Evolutionary conservation across 306 rosid species (phyloP).

Genomic region (Cicer chorassanicum): DNA sequence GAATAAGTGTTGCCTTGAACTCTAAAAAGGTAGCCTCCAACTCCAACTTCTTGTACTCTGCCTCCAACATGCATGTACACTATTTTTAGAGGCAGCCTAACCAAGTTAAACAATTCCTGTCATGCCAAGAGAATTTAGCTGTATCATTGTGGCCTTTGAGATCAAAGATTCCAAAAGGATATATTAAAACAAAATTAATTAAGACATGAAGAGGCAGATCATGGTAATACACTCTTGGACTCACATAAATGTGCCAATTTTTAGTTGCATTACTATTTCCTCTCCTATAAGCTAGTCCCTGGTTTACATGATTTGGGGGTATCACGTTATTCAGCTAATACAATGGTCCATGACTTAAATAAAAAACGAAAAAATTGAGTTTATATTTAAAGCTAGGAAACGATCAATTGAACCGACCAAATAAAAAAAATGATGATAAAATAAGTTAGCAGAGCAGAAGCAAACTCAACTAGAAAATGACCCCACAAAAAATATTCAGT

Average conservation of each 20-base stretch:
- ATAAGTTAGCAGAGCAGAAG: background rate
- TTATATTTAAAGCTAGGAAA: constrained; percentile 31
- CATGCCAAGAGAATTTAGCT: constrained; percentile 49
- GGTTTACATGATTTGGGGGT: constrained; percentile 23
- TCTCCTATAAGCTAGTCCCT: constrained; percentile 35
- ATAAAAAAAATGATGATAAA: constrained; percentile 10
- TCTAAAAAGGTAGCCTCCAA: constrained; percentile 34
- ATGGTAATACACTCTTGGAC: constrained; percentile 33
- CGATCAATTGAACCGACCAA: constrained; percentile 30
- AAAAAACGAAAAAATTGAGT: background rate
- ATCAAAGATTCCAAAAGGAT: constrained; percentile 41
- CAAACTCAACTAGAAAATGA: constrained; percentile 36
- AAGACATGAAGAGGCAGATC: constrained; percentile 24
- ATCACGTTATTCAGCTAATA: constrained; percentile 16
- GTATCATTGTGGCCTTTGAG: constrained; percentile 50
- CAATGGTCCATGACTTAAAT: constrained; percentile 18
- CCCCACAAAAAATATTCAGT: constrained; percentile 23
- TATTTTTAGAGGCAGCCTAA: constrained; percentile 43
- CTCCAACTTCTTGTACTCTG: constrained; percentile 36
- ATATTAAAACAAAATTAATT: constrained; percentile 1
- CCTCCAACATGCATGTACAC: constrained; percentile 16
- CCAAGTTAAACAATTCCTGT: constrained; percentile 42
- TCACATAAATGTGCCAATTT: constrained; percentile 44
- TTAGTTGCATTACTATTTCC: constrained; percentile 44
- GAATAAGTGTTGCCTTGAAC: background rate